These are phyloP conservation scores for Yamadazyma paraphyllophila DNA, from an alignment of 805 yeast genomes.

Conservation along the genomic window DNA sequence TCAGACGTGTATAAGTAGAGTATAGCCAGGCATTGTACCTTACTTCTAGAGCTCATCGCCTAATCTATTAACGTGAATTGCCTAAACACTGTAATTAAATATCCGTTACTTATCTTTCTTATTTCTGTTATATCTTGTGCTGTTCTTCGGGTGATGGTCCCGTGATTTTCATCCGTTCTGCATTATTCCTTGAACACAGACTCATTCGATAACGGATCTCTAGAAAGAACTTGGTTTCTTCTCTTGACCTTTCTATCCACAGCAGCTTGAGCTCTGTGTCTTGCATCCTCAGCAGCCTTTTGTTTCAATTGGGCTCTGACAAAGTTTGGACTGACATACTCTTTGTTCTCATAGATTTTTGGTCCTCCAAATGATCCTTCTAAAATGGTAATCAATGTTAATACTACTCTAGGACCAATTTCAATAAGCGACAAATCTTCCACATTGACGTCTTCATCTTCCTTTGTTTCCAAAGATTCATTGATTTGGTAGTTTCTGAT, in stretches of 20 bases:
- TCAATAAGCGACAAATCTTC: slow-evolving; percentile 80
- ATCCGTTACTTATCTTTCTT: no score
- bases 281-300: slow-evolving; percentile 77
- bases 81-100: no score
- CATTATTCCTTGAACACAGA: slow-evolving; percentile 53
- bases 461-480: slow-evolving; percentile 60
- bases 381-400: slow-evolving; percentile 84
- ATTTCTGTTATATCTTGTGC: no score
- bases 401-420: slow-evolving; percentile 94
- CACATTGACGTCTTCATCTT: slow-evolving; percentile 38
- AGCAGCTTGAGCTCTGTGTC: slow-evolving; percentile 75
- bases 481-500: slow-evolving; percentile 89
- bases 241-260: slow-evolving; percentile 68
- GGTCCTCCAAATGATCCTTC: slow-evolving; percentile 99
- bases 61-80: no score
- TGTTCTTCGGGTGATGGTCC: background rate
- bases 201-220: slow-evolving; percentile 81
- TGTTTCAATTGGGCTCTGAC: slow-evolving; percentile 86
- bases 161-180: background rate
- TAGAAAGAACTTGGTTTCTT: slow-evolving; percentile 70
- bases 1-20: no score
- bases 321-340: slow-evolving; percentile 93
- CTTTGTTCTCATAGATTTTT: slow-evolving; percentile 93
- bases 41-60: no score
- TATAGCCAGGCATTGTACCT: no score